Base-by-base conservation (phyloP, 208 protist species). In the Histomonas meleagridis region DNA sequence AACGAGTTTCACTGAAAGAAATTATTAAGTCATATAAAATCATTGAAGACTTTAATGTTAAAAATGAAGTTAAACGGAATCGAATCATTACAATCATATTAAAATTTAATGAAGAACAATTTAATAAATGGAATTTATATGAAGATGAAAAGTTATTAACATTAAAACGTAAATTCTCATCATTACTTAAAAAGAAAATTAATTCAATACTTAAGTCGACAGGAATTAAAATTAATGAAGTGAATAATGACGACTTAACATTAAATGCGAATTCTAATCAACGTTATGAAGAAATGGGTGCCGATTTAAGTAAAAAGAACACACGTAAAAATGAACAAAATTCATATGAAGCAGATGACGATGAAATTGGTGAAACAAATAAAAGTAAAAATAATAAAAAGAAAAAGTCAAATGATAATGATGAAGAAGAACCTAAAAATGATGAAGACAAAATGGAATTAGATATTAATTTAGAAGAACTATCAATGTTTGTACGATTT, bases 361-460 rank as follows among this genome's bases (percentile, higher is more conserved):
- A 69, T 53, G 92, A 92, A 62, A 49, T 40, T 93, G 76, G 23
- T 40, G 23, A 35, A 3, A 49, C 78, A 92, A 86, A 92, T 65
- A 26, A 91, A 51, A 40, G 90, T 35, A 48, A 93, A 62, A 70
- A 86, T 92, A 90, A 78, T 43, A 35, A 92, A 78, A 60, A 91
- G 23, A 69, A n/a, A n/a, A n/a, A n/a, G n/a, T n/a, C n/a, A n/a
- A n/a, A n/a, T n/a, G n/a, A n/a, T n/a, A n/a, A n/a, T n/a, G n/a
- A n/a, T n/a, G n/a, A n/a, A n/a, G n/a, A n/a, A n/a, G n/a, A n/a
- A n/a, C n/a, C 21, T 10, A 40, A 92, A 18, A 81, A 62, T 4
- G 55, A 79, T 49, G 91, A 60, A 28, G 21, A 76, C 23, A 91
- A 91, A 91, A 62, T 65, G 3, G 65, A 43, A 48, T 48, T 69